These are phyloP conservation scores for Schizopora paradoxa DNA, from an alignment of 1,284 basidiomycete genomes.

Conservation along the genomic window DNA sequence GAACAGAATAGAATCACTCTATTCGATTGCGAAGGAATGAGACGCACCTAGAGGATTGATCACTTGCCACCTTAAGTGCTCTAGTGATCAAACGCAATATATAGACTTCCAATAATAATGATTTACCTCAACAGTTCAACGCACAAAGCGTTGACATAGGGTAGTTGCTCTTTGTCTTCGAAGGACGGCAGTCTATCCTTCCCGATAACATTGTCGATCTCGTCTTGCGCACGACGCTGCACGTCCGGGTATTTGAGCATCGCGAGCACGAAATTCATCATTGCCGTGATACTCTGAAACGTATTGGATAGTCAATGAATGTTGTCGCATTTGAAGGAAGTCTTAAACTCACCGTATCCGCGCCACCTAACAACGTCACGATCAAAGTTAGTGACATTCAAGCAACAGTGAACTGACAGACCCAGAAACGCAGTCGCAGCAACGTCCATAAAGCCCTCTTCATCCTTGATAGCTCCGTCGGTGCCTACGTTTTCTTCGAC, in stretches of 20 bases:
- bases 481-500: background rate
- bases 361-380: constrained; percentile 6
- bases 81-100: too few species aligned
- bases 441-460: constrained; percentile 9
- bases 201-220: constrained; percentile 21
- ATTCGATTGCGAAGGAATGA: too few species aligned
- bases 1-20: too few species aligned
- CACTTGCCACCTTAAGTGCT: too few species aligned
- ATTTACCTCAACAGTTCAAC: constrained; percentile 20
- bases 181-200: constrained; percentile 18
- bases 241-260: constrained; percentile 17
- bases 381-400: too few species aligned
- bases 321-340: too few species aligned
- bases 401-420: too few species aligned
- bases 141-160: constrained; percentile 20
- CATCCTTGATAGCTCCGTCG: background rate
- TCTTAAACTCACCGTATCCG: constrained; percentile 12
- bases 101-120: constrained; percentile 9
- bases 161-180: constrained; percentile 18
- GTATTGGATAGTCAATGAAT: constrained; percentile 4
- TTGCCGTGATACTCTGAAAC: constrained; percentile 15
- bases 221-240: constrained; percentile 17
- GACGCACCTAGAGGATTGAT: too few species aligned
- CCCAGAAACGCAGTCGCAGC: too few species aligned
- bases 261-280: constrained; percentile 17